Conservation (phyloP, 1,284 basidiomycete genomes). For the Heterobasidion parviporum region DNA sequence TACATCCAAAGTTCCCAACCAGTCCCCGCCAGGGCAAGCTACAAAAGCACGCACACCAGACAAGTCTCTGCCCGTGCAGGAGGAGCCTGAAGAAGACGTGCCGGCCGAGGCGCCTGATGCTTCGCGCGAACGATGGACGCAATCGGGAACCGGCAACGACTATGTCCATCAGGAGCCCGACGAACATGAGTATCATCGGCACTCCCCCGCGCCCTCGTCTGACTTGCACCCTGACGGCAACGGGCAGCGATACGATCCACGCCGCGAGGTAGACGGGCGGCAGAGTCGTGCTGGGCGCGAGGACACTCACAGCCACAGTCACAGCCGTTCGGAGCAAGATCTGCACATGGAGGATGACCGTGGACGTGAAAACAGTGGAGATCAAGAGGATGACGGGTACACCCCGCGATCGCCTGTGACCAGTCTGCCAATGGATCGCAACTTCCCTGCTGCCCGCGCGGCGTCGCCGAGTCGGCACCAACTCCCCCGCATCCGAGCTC, state of each 20-base stretch:
- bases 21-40: conserved; percentile 49
- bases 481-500: conserved; percentile 24
- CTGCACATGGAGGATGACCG: conserved; percentile 44
- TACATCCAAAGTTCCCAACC: conserved; percentile 31
- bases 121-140: conserved; percentile 8
- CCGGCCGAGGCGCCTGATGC: conserved; percentile 21
- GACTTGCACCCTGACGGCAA: conserved; percentile 44
- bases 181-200: conserved; percentile 9
- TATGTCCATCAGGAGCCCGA: conserved; percentile 16
- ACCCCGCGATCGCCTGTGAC: conserved; percentile 67
- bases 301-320: neutral
- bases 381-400: conserved; percentile 34
- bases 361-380: conserved; percentile 28
- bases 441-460: conserved; percentile 11
- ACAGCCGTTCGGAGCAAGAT: conserved; percentile 13
- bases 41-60: conserved; percentile 57
- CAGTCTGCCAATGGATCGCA: conserved; percentile 38
- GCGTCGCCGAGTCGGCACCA: conserved; percentile 12
- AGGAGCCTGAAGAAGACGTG: conserved; percentile 64
- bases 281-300: conserved; percentile 3
- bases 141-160: conserved; percentile 11
- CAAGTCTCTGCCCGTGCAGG: conserved; percentile 67
- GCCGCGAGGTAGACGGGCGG: conserved; percentile 22
- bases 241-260: conserved; percentile 26
- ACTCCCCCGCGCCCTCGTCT: conserved; percentile 48